Percentiles rank a stretch among this genome's conserved stretches.
Evolutionary conservation across 257 asterid genomes (phyloP).

Genomic region (Mitragyna speciosa): DNA sequence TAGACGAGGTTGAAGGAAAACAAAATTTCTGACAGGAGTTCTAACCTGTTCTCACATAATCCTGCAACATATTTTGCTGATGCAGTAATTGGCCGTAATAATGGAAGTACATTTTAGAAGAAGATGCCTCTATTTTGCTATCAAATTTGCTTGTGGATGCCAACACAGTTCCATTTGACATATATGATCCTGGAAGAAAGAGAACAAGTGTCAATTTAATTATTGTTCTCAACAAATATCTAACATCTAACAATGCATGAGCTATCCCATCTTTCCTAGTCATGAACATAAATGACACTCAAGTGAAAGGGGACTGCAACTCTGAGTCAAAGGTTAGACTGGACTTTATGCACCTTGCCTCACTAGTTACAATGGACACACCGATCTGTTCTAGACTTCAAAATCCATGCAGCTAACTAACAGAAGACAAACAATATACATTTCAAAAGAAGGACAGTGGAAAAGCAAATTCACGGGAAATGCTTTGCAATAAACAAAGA

Average conservation of each 20-base stretch:
- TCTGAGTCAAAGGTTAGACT: too few species aligned
- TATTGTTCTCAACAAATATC: neutral
- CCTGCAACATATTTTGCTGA: constrained; percentile 99
- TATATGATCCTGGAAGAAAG: constrained; percentile 45
- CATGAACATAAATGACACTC: neutral
- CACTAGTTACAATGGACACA: too few species aligned
- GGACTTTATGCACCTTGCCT: too few species aligned
- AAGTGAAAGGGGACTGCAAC: neutral
- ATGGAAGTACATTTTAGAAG: constrained; percentile 98
- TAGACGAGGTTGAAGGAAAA: neutral
- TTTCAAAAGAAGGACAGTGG: too few species aligned
- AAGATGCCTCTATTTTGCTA: constrained; percentile 89
- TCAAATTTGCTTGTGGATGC: constrained; percentile 78
- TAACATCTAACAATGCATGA: neutral
- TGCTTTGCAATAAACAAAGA: too few species aligned
- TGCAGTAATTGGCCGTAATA: constrained; percentile 96
- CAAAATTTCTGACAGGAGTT: neutral
- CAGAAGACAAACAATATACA: too few species aligned
- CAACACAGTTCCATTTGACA: constrained; percentile 61
- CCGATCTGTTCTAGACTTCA: too few species aligned
- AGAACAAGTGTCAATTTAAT: neutral
- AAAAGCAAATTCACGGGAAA: too few species aligned
- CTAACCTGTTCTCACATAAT: constrained; percentile 94
- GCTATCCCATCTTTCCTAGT: neutral
- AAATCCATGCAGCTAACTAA: too few species aligned